Conservation (phyloP, 371 early-diverging fungal genomes). For the Rhizomucor pusillus region DNA sequence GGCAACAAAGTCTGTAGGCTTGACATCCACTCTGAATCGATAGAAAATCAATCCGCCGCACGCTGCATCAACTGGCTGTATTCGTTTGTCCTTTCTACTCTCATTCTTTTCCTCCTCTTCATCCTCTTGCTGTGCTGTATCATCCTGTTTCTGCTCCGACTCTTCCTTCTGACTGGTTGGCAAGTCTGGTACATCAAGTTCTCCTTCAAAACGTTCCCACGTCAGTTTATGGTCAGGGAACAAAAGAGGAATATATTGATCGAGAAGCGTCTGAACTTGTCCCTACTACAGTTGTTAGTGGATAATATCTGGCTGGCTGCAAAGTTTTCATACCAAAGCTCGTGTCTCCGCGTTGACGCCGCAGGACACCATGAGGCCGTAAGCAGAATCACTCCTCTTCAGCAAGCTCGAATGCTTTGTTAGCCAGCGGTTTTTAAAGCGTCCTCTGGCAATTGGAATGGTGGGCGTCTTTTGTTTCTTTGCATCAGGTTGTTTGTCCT, state of each 20-base stretch:
- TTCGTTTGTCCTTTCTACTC: conserved; percentile 33
- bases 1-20: conserved; percentile 41
- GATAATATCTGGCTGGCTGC: background rate
- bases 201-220: conserved; percentile 43
- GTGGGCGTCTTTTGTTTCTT: conserved; percentile 26
- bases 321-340: conserved; percentile 33
- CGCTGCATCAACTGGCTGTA: conserved; percentile 54
- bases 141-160: conserved; percentile 9
- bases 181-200: conserved; percentile 37
- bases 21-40: conserved; percentile 49
- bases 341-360: conserved; percentile 49
- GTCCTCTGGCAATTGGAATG: conserved; percentile 49
- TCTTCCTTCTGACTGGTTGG: no score
- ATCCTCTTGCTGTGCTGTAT: no score
- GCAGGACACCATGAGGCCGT: conserved; percentile 46
- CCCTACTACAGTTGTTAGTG: conserved; percentile 24
- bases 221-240: conserved; percentile 43
- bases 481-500: background rate
- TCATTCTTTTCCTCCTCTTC: conserved; percentile 15
- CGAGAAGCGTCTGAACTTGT: conserved; percentile 46
- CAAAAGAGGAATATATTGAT: conserved; percentile 28
- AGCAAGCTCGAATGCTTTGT: conserved; percentile 50
- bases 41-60: conserved; percentile 54
- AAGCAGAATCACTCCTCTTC: conserved; percentile 36
- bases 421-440: conserved; percentile 54